phyloP scores from a whole-genome alignment of 129 eudicot species.

The Dittrichia graveolens region DNA sequence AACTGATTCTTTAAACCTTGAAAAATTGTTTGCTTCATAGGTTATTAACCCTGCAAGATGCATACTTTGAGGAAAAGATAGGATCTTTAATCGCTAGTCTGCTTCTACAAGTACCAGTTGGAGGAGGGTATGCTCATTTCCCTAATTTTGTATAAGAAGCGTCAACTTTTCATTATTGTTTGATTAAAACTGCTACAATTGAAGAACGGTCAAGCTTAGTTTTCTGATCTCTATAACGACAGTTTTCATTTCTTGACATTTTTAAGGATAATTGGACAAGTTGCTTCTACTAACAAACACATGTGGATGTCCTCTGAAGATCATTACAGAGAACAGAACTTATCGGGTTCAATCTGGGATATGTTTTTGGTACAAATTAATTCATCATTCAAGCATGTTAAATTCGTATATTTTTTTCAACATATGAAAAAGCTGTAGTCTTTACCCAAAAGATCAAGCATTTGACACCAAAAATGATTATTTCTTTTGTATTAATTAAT shows the following conservation, averaged over 20 bases:
- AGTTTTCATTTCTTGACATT: background rate
- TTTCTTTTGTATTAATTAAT: background rate
- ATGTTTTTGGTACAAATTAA: constrained; percentile 47
- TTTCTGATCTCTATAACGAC: constrained; percentile 16
- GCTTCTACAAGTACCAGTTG: constrained; percentile 71
- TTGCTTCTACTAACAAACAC: constrained; percentile 69
- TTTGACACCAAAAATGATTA: constrained; percentile 1
- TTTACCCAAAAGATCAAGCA: background rate
- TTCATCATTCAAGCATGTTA: background rate
- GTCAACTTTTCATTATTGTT: background rate
- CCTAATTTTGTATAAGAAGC: constrained; percentile 15
- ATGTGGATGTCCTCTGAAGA: constrained; percentile 65
- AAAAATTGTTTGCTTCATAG: constrained; percentile 42
- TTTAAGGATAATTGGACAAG: constrained; percentile 71
- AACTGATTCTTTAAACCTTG: constrained; percentile 3
- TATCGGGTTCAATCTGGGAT: constrained; percentile 41
- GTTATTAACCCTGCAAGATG: constrained; percentile 71
- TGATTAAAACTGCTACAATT: background rate
- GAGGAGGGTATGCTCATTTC: constrained; percentile 80
- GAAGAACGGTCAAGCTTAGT: background rate
- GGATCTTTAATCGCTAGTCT: constrained; percentile 50
- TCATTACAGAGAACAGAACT: constrained; percentile 33
- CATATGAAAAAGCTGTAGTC: background rate
- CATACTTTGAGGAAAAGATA: constrained; percentile 63
- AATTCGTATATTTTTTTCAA: background rate